phyloP scores from a whole-genome alignment of 78 protist species.

The Chrysochromulina parva region DNA sequence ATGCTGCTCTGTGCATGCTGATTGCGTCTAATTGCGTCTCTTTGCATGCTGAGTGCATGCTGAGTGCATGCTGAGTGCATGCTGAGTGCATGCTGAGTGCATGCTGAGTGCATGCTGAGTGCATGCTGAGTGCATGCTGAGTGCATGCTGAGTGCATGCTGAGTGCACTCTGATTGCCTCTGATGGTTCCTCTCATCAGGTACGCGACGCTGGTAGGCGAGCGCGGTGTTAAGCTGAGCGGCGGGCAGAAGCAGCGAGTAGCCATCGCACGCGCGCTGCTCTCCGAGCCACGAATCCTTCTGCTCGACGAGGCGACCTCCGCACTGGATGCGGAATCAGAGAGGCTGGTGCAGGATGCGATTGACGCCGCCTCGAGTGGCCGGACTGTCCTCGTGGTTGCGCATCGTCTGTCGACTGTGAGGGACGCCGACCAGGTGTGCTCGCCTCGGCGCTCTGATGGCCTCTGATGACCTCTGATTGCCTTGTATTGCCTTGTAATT shows the following conservation, averaged over 20 bases:
- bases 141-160: too few relatives aligned
- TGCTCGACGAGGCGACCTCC: slow-evolving; percentile 56
- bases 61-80: too few relatives aligned
- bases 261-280: slow-evolving; percentile 45
- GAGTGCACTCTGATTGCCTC: too few relatives aligned
- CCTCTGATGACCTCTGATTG: too few relatives aligned
- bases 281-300: slow-evolving; percentile 24
- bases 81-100: too few relatives aligned
- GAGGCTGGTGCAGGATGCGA: neutral
- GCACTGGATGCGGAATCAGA: slow-evolving; percentile 54
- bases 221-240: slow-evolving; percentile 27
- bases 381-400: slow-evolving; percentile 2
- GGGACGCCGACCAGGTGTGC: slow-evolving; percentile 1
- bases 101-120: too few relatives aligned
- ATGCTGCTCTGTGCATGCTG: neutral
- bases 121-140: too few relatives aligned
- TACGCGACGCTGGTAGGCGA: slow-evolving; percentile 25
- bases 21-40: too few relatives aligned
- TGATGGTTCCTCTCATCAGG: too few relatives aligned
- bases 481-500: too few relatives aligned
- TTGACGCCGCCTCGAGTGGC: neutral
- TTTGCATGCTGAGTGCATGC: too few relatives aligned
- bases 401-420: neutral
- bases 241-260: slow-evolving; percentile 47
- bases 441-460: too few relatives aligned